Conservation (phyloP, 2,329 filamentous ascomycete species). For the Alternaria gaisen region DNA sequence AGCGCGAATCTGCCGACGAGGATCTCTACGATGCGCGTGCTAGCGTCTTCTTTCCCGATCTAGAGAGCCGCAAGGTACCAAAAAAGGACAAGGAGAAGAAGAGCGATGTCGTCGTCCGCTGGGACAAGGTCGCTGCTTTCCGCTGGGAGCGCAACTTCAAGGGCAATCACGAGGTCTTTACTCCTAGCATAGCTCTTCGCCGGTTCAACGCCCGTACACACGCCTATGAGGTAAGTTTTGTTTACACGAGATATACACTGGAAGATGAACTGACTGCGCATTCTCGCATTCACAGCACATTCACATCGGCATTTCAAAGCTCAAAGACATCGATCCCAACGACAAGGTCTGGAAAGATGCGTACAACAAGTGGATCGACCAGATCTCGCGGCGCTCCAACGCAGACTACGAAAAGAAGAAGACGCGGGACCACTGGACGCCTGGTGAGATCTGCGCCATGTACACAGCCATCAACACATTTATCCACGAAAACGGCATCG, state of each 20-base stretch:
- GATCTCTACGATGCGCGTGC: background rate
- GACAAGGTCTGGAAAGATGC: slow-evolving; percentile 6
- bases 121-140: background rate
- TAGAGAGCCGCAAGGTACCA: slow-evolving; percentile 4
- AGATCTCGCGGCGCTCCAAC: slow-evolving; percentile 11
- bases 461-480: slow-evolving; percentile 8
- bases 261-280: background rate
- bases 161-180: background rate
- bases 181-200: background rate
- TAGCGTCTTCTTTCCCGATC: slow-evolving; percentile 3
- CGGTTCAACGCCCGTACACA: slow-evolving; percentile 12
- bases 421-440: slow-evolving; percentile 2
- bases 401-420: slow-evolving; percentile 1
- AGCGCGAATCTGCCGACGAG: background rate
- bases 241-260: background rate
- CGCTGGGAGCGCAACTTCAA: slow-evolving; percentile 4
- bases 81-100: background rate
- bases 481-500: slow-evolving; percentile 3
- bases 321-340: background rate
- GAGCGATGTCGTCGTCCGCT: background rate
- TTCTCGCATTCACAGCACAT: background rate
- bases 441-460: slow-evolving; percentile 10
- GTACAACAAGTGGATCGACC: slow-evolving; percentile 16
- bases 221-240: background rate
- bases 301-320: background rate